A percentile compares a stretch with the other conserved stretches of the same genome.
These are phyloP conservation scores for Colletotrichum sublineola DNA, from an alignment of 2,329 filamentous ascomycete genomes.

Conservation along the genomic window DNA sequence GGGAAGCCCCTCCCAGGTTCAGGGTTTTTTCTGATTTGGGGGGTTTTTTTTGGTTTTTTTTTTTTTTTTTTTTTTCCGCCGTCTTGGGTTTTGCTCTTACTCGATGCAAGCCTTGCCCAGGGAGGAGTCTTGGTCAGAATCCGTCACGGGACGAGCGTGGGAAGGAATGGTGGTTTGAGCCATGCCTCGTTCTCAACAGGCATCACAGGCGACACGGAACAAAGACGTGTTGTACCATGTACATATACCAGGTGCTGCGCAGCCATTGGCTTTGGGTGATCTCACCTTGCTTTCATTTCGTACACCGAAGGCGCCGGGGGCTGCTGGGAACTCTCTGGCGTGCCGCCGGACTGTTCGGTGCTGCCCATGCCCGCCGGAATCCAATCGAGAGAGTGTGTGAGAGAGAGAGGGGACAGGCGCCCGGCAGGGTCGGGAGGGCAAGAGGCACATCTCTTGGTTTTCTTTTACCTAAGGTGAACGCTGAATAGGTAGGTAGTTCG, in stretches of 20 bases:
- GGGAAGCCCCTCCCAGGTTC: not conserved
- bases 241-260: not conserved
- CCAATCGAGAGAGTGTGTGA: not conserved
- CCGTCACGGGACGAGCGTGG: not conserved
- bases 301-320: constrained; percentile 22
- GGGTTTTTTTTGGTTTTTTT: too few species aligned
- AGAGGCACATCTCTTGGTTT: not conserved
- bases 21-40: too few species aligned
- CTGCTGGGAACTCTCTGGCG: constrained; percentile 19
- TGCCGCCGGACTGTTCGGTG: constrained; percentile 2
- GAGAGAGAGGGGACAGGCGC: constrained; percentile 5
- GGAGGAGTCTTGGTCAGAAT: not conserved
- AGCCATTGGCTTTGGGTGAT: constrained; percentile 10
- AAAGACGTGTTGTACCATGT: not conserved
- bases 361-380: not conserved
- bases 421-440: constrained; percentile 34
- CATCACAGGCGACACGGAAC: constrained; percentile 1
- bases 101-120: not conserved
- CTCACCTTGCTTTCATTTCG: constrained; percentile 13
- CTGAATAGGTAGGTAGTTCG: constrained; percentile 1
- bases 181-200: not conserved
- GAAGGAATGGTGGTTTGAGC: not conserved
- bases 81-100: not conserved
- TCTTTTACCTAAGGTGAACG: constrained; percentile 21
- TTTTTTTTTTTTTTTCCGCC: too few species aligned